Base-by-base conservation (phyloP, 306 rosid genomes). In the Vigna angularis region DNA sequence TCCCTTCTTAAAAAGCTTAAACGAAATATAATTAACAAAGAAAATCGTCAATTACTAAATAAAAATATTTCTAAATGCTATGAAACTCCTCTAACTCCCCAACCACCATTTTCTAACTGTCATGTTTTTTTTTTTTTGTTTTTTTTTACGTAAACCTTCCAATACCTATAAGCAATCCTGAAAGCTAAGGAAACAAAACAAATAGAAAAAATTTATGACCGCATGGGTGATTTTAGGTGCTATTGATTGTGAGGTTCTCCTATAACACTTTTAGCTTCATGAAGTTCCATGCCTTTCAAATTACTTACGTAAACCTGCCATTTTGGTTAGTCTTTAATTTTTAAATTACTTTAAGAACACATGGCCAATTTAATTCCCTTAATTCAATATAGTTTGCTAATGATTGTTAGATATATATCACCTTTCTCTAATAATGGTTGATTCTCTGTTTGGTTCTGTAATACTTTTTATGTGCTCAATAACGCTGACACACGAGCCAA, bases 181-280 rank as follows among this genome's bases (percentile, higher is more conserved):
- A 87, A 85, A 82, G 98, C 97, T 1, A 95, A 89, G 89, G 91
- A 92, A 63, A 83, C 89, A 70, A 88, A 86, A 78, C 88, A 59
- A 77, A 91, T 95, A 53, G 89, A 84, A 36, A 98, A 98, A 79
- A 95, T 95, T 85, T 93, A 95, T 84, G 98, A 98, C 15, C 93
- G 98, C 78, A 85, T 95, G 96, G 99, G 99, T 65, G 98, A 95
- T 18, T 87, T 85, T 95, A 78, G 99, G 99, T 76, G 98, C 99
- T 77, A 95, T 95, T 65, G 96, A 93, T 65, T 92, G 99, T 93
- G 78, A 82, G 89, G 26, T 30, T 80, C 80, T 66, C 76, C 42
- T 36, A 30, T 36, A 65, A 34, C 49, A 22, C 22, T 49, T 74
- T 74, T 65, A 40, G 59, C 64, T 77, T 59, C 30, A 24, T n/a